Evolutionary conservation across 495 filamentous ascomycete species (phyloP), one percentile per base, ranked within the genome.

Genomic region (Penicillium cinerascens): DNA sequence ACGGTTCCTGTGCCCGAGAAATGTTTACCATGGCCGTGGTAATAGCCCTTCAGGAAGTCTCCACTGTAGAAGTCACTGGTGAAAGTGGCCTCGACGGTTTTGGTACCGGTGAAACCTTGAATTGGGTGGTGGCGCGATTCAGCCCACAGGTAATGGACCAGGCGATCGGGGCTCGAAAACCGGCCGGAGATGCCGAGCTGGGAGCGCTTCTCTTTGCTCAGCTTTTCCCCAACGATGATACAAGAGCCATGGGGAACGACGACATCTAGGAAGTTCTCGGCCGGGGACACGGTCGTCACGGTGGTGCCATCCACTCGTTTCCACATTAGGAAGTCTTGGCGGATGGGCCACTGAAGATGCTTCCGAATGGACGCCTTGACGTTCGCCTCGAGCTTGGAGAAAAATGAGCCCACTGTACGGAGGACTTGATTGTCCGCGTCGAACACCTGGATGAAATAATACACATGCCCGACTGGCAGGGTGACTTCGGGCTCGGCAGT

Each of bases 401-500:
- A 69, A 57, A 75, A 74, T 7, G 69, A 72, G 18, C 72, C 89
- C 18, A 87, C 79, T 2, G 80, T 82, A 18, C 61, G 65, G 3
- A 77, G 61, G 1, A 58, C 61, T 53, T 74, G 77, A n/a, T 60
- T 65, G 18, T 80, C 73, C 26, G 64, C 64, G 49, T 80, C 79
- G 43, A 83, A 82, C 21, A 74, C 51, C 60, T 78, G 78, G 43
- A 77, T 72, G 51, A 78, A 78, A 51, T 78, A 76, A 44, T 78
- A 80, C 4, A 71, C 64, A 43, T 76, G 68, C 1, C 66, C 66
- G 17, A 73, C 64, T 11, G 69, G 70, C 22, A 67, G 35, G 3
- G 53, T 45, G 4, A 65, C 56, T 11, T 58, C 55, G 7, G 61
- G 6, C 10, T 59, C 51, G 1, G 41, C 16, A 8, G 41, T 23